A percentile compares a stretch with the other conserved stretches of the same genome.
Evolutionary conservation across 2,329 filamentous ascomycete genomes (phyloP).

Genomic region (Cercospora canescens): DNA sequence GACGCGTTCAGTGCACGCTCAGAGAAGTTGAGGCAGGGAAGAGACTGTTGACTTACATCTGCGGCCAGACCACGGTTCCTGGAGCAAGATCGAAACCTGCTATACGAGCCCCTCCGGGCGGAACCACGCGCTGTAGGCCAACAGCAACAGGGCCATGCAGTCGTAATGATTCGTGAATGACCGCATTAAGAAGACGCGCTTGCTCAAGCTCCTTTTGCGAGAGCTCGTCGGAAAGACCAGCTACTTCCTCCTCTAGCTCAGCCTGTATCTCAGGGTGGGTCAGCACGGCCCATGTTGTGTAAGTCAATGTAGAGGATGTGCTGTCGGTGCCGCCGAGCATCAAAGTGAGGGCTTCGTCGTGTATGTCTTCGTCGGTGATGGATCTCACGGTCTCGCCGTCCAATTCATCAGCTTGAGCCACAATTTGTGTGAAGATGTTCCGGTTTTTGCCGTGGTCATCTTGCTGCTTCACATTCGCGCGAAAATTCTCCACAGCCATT

Average conservation of each 20-base stretch:
- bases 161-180: slow-evolving; percentile 43
- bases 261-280: slow-evolving; percentile 25
- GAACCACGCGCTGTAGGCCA: slow-evolving; percentile 39
- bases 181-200: slow-evolving; percentile 38
- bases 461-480: slow-evolving; percentile 4
- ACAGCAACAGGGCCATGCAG: slow-evolving; percentile 39
- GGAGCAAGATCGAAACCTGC: slow-evolving; percentile 21
- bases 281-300: slow-evolving; percentile 31
- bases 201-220: slow-evolving; percentile 33
- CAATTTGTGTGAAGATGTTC: slow-evolving; percentile 24
- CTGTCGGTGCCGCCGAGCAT: slow-evolving; percentile 32
- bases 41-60: slow-evolving; percentile 14
- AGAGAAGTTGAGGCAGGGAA: neutral
- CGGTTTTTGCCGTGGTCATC: slow-evolving; percentile 10
- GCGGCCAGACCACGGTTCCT: slow-evolving; percentile 21
- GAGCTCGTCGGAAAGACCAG: slow-evolving; percentile 20
- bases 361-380: slow-evolving; percentile 28
- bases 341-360: slow-evolving; percentile 27
- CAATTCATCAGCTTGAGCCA: slow-evolving; percentile 20
- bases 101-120: slow-evolving; percentile 33
- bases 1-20: neutral
- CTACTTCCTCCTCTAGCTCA: slow-evolving; percentile 27
- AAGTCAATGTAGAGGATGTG: slow-evolving; percentile 32
- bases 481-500: slow-evolving; percentile 22
- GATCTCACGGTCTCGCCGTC: slow-evolving; percentile 15